A percentile compares a stretch with the other conserved stretches of the same genome.
Conservation (phyloP, 2,329 filamentous ascomycete genomes). For the Aplosporella prunicola region DNA sequence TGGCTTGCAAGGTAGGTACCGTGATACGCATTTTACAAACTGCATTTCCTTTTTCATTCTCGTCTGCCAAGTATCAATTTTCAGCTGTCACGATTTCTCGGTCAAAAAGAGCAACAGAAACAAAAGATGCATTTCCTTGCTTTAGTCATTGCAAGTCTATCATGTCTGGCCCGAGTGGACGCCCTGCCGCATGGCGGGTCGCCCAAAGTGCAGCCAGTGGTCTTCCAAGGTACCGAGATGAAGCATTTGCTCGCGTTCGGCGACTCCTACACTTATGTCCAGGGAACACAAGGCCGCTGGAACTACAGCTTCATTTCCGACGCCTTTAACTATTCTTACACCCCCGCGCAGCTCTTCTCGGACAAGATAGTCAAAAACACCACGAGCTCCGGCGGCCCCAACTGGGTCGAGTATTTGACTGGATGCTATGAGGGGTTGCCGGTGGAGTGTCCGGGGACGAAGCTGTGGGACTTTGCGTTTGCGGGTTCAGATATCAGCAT, state of each 20-base stretch:
- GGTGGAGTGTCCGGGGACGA: conserved; percentile 31
- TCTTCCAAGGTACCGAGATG: neutral
- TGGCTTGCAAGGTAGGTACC: no score
- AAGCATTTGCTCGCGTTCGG: conserved; percentile 34
- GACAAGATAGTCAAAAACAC: conserved; percentile 46
- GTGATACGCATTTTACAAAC: no score
- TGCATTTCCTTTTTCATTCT: no score
- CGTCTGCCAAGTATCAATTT: no score
- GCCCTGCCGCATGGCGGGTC: no score
- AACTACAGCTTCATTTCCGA: conserved; percentile 49
- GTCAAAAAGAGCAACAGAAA: no score
- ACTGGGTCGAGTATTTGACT: conserved; percentile 48
- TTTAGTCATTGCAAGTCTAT: no score
- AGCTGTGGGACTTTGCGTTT: conserved; percentile 50
- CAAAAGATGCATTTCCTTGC: no score
- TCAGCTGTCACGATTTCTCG: no score
- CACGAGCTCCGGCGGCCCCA: conserved; percentile 42
- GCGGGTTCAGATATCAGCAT: conserved; percentile 43
- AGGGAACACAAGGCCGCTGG: conserved; percentile 42
- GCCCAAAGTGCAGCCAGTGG: no score
- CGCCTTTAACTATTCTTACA: conserved; percentile 38
- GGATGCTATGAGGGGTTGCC: conserved; percentile 37
- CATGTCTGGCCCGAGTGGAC: no score
- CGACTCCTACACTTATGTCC: conserved; percentile 45
- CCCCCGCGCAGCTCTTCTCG: conserved; percentile 34